phyloP scores from a whole-genome alignment of 768 basidiomycete species.

The Mycena filopes region DNA sequence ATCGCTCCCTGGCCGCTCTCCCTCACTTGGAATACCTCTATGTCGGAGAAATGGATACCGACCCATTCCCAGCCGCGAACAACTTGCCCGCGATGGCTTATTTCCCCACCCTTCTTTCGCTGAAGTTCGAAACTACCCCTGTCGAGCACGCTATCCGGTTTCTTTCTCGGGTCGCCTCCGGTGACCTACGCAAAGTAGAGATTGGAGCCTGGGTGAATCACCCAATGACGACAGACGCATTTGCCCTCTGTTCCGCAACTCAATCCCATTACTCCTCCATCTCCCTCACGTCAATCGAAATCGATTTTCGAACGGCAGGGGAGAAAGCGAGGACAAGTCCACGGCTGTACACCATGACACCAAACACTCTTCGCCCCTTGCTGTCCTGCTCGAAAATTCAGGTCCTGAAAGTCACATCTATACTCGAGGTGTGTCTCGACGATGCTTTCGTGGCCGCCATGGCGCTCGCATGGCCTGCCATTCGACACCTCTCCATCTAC shows the following conservation, averaged over 20 bases:
- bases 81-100: not conserved
- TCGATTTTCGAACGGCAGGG: not conserved
- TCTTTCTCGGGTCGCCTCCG: not conserved
- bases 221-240: conserved; percentile 1
- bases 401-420: conserved; percentile 1
- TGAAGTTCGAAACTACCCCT: not conserved
- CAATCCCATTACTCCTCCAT: not conserved
- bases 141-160: conserved; percentile 12
- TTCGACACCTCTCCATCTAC: conserved; percentile 5
- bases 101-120: conserved; percentile 14
- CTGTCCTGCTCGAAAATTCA: conserved; percentile 8
- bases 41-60: conserved; percentile 2
- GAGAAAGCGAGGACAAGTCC: conserved; percentile 2
- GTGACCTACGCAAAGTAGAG: not conserved
- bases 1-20: conserved; percentile 7
- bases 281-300: conserved; percentile 11
- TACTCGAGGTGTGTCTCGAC: conserved; percentile 10
- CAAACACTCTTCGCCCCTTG: not conserved
- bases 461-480: conserved; percentile 9
- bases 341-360: conserved; percentile 6
- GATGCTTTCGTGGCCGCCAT: conserved; percentile 12
- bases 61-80: not conserved
- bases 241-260: conserved; percentile 7
- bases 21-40: conserved; percentile 3
- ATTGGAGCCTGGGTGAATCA: not conserved